These are phyloP conservation scores for Tetrahymena malaccensis DNA, from an alignment of 73 alveolate genomes.

Conservation along the genomic window DNA sequence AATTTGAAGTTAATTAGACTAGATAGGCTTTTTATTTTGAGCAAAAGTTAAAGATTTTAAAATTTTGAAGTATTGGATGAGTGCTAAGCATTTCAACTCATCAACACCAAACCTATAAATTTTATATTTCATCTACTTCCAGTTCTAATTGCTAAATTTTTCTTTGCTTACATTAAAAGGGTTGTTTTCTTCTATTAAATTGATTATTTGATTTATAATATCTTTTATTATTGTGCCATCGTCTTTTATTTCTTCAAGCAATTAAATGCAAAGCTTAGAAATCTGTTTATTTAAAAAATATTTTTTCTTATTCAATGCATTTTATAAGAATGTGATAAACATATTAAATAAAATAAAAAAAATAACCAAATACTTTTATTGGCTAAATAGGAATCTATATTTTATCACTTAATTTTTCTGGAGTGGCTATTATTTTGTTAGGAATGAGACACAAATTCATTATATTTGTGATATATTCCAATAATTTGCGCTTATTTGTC, in stretches of 20 bases:
- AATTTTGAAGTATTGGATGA: conserved; percentile 21
- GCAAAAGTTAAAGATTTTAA: conserved; percentile 6
- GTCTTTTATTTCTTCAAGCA: not conserved
- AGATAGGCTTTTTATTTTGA: not conserved
- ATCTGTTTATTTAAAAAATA: not conserved
- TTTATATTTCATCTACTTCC: not conserved
- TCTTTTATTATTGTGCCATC: not conserved
- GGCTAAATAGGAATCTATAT: not conserved
- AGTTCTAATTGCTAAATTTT: not conserved
- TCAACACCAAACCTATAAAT: not conserved
- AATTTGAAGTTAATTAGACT: conserved; percentile 19
- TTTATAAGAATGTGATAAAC: not conserved
- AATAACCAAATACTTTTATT: not conserved
- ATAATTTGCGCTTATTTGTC: not conserved
- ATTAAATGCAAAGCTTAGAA: not conserved
- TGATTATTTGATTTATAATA: not conserved
- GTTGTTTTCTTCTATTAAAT: not conserved
- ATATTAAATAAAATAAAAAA: too few relatives aligned
- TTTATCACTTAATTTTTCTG: not conserved
- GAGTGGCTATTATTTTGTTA: not conserved
- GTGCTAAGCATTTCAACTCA: not conserved
- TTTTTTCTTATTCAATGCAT: not conserved
- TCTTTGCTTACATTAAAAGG: not conserved
- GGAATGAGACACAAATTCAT: not conserved
- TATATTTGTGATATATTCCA: not conserved